Percentiles rank a stretch among this genome's conserved stretches.
Evolutionary conservation across 805 yeast species (phyloP).

Genomic region (Millerozyma acaciae): DNA sequence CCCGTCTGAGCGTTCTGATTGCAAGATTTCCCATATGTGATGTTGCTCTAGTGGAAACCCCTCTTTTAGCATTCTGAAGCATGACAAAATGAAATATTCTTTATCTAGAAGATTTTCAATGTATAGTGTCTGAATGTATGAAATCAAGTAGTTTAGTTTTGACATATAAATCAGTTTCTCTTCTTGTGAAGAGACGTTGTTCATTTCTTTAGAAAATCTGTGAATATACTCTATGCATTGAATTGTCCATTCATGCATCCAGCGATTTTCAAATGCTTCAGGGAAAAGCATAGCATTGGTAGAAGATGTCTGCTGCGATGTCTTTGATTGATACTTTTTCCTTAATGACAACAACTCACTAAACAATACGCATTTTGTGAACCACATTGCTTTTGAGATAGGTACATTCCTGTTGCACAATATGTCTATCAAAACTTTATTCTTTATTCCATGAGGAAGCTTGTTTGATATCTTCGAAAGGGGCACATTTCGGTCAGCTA

Average conservation of each 20-base stretch:
- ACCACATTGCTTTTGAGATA: constrained; percentile 81
- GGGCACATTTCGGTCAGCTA: constrained; percentile 66
- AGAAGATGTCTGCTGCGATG: constrained; percentile 2
- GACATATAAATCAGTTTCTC: constrained; percentile 40
- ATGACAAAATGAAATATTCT: constrained; percentile 58
- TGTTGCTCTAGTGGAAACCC: constrained; percentile 29
- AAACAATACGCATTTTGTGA: constrained; percentile 80
- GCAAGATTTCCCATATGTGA: constrained; percentile 20
- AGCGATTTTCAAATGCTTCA: constrained; percentile 45
- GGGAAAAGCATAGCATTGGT: neutral
- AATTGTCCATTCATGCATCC: constrained; percentile 89
- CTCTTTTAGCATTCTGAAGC: constrained; percentile 48
- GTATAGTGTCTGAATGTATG: constrained; percentile 61
- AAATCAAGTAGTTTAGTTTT: constrained; percentile 56
- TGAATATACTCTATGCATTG: constrained; percentile 64
- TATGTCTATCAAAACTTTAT: constrained; percentile 68
- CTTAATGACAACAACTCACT: constrained; percentile 51
- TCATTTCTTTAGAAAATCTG: constrained; percentile 43
- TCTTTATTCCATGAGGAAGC: constrained; percentile 86
- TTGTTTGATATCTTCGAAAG: constrained; percentile 66
- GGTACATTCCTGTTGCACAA: constrained; percentile 69
- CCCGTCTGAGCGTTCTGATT: constrained; percentile 15
- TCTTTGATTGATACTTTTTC: constrained; percentile 24
- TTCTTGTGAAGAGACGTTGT: constrained; percentile 20
- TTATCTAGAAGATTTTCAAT: constrained; percentile 65